A percentile compares a stretch with the other conserved stretches of the same genome.
phyloP scores from a whole-genome alignment of 2,329 filamentous ascomycete genomes.

The Lasiodiplodia hormozganensis region DNA sequence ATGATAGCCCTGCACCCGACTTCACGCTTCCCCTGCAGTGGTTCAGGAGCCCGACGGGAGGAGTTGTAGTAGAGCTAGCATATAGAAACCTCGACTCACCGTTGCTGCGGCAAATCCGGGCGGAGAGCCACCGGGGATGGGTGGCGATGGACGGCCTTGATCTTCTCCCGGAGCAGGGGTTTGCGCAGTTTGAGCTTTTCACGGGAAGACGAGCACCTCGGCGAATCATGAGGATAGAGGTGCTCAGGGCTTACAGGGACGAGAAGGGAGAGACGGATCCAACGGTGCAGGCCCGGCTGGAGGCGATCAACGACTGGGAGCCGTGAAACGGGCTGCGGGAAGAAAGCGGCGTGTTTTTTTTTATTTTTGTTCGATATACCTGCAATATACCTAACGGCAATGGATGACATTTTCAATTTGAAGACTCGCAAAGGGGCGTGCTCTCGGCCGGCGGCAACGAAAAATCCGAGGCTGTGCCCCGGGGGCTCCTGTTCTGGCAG shows the following conservation, averaged over 20 bases:
- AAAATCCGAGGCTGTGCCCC: not conserved
- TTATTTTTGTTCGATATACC: not conserved
- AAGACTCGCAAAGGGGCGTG: not conserved
- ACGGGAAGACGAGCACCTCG: constrained; percentile 76
- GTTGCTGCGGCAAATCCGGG: constrained; percentile 70
- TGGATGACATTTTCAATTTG: constrained; percentile 1
- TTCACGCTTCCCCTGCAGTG: constrained; percentile 74
- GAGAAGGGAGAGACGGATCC: constrained; percentile 19
- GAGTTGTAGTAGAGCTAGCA: constrained; percentile 75
- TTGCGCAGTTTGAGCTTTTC: constrained; percentile 82
- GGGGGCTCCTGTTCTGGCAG: not conserved
- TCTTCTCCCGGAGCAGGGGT: constrained; percentile 77
- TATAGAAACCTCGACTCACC: constrained; percentile 78
- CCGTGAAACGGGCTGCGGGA: not conserved
- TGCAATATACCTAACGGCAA: constrained; percentile 23
- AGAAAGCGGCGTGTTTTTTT: not conserved
- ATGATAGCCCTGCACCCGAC: constrained; percentile 69
- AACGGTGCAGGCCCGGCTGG: constrained; percentile 10
- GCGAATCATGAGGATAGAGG: constrained; percentile 72
- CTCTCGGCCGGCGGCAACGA: constrained; percentile 14
- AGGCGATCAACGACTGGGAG: constrained; percentile 16
- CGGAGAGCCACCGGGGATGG: constrained; percentile 68
- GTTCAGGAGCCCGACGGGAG: constrained; percentile 75
- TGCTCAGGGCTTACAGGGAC: constrained; percentile 43
- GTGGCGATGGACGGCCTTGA: constrained; percentile 79